phyloP scores from a whole-genome alignment of 352 stramenopile genomes.

The Saprolegnia parasitica region DNA sequence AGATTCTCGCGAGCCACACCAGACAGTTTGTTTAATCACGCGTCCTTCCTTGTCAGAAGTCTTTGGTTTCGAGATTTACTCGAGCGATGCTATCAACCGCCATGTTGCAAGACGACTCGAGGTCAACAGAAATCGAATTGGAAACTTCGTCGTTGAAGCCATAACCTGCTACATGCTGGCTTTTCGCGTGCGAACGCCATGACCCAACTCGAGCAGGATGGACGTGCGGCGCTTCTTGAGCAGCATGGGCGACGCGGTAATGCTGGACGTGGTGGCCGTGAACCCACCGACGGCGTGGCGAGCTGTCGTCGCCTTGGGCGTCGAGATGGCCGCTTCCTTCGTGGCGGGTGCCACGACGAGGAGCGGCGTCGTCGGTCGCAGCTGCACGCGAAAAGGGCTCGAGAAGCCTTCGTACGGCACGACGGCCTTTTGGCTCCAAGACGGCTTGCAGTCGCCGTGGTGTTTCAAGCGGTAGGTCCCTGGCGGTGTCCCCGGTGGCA shows the following conservation, averaged over 20 bases:
- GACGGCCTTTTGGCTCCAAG: slow-evolving; percentile 43
- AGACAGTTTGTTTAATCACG: too few species aligned
- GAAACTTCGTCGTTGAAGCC: too few species aligned
- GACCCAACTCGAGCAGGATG: background rate
- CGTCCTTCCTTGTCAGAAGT: too few species aligned
- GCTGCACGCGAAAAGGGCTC: slow-evolving; percentile 38
- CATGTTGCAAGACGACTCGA: too few species aligned
- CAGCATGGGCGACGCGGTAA: background rate
- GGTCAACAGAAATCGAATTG: too few species aligned
- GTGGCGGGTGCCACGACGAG: background rate
- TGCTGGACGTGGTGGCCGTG: too few species aligned
- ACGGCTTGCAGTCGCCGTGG: slow-evolving; percentile 71
- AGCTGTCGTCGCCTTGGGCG: background rate
- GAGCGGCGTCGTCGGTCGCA: background rate
- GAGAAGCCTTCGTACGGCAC: slow-evolving; percentile 54
- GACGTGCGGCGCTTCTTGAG: background rate
- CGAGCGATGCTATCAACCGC: too few species aligned
- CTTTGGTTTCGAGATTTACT: too few species aligned
- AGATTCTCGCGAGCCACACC: too few species aligned
- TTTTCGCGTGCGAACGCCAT: background rate
- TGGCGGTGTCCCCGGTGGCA: slow-evolving; percentile 41
- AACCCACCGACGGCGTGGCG: too few species aligned
- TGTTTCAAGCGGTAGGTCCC: slow-evolving; percentile 74
- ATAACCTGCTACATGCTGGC: too few species aligned
- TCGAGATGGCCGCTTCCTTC: background rate